Conservation (phyloP, 1,284 basidiomycete genomes). For the Neonothopanus nambi region DNA sequence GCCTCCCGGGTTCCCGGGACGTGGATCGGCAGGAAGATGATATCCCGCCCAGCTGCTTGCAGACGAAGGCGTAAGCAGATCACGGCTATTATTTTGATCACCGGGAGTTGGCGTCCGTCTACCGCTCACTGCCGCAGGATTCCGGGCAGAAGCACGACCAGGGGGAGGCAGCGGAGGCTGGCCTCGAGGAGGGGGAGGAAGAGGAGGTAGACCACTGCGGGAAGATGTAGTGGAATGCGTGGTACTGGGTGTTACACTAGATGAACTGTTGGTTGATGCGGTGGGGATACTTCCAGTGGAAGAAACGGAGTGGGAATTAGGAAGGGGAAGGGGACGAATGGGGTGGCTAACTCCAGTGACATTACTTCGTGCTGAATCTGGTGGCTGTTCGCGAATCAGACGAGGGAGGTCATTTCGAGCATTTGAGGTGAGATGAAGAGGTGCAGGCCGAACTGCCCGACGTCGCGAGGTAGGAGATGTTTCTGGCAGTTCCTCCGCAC, state of each 20-base stretch:
- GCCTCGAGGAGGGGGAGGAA: conserved; percentile 62
- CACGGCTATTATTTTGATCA: conserved; percentile 46
- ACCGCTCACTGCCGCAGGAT: conserved; percentile 29
- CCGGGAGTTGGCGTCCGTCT: conserved; percentile 59
- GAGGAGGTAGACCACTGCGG: conserved; percentile 59
- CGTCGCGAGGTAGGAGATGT: conserved; percentile 35
- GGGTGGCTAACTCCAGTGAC: conserved; percentile 20
- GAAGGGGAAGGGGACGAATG: conserved; percentile 46
- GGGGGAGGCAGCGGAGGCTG: conserved; percentile 22
- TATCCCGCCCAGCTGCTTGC: conserved; percentile 50
- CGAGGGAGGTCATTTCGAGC: conserved; percentile 58
- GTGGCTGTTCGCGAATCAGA: conserved; percentile 60
- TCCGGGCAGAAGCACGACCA: conserved; percentile 5
- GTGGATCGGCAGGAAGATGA: conserved; percentile 60
- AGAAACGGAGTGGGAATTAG: conserved; percentile 26
- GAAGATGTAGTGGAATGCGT: conserved; percentile 34
- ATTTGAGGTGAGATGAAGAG: conserved; percentile 58
- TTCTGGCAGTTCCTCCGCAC: conserved; percentile 27
- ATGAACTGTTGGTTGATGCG: conserved; percentile 15
- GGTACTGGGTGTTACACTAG: conserved; percentile 22
- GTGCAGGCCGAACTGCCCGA: conserved; percentile 61
- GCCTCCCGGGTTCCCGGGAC: conserved; percentile 47
- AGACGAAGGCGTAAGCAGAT: conserved; percentile 48
- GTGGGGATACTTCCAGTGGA: conserved; percentile 8
- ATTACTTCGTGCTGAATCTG: conserved; percentile 49